phyloP scores from a whole-genome alignment of 179 eudicot genomes.

The Camellia oleifera region DNA sequence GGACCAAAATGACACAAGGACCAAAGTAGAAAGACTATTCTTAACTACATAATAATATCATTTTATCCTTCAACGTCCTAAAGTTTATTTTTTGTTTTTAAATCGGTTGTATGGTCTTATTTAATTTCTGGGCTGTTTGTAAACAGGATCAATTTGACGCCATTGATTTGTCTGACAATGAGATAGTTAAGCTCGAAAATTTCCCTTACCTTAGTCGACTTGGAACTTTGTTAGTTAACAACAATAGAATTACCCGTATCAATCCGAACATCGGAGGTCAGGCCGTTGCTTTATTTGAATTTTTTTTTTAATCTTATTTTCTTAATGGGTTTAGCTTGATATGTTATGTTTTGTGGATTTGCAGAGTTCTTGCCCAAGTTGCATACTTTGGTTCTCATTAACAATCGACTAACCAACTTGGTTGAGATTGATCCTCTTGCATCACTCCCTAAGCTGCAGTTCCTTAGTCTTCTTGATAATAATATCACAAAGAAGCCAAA shows the following conservation, averaged over 20 bases:
- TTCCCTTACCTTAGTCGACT: constrained; percentile 78
- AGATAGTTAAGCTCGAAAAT: constrained; percentile 95
- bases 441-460: constrained; percentile 75
- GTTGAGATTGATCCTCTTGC: constrained; percentile 96
- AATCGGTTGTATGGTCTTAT: neutral
- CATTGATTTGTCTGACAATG: constrained; percentile 93
- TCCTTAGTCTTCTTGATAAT: constrained; percentile 80
- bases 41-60: too few species aligned
- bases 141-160: constrained; percentile 95
- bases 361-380: constrained; percentile 92
- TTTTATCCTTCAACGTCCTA: neutral
- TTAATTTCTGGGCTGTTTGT: neutral
- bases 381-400: constrained; percentile 85
- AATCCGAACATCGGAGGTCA: constrained; percentile 88
- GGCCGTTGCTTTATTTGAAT: neutral
- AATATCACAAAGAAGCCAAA: constrained; percentile 87
- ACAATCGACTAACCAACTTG: constrained; percentile 85
- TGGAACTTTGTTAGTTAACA: constrained; percentile 83
- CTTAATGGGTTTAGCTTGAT: constrained; percentile 9
- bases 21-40: too few species aligned
- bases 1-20: too few species aligned
- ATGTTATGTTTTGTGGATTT: constrained; percentile 23
- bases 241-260: constrained; percentile 90
- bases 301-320: neutral
- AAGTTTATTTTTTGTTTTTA: neutral